Conservation (phyloP, 2,329 filamentous ascomycete genomes). For the Zymoseptoria pseudotritici region DNA sequence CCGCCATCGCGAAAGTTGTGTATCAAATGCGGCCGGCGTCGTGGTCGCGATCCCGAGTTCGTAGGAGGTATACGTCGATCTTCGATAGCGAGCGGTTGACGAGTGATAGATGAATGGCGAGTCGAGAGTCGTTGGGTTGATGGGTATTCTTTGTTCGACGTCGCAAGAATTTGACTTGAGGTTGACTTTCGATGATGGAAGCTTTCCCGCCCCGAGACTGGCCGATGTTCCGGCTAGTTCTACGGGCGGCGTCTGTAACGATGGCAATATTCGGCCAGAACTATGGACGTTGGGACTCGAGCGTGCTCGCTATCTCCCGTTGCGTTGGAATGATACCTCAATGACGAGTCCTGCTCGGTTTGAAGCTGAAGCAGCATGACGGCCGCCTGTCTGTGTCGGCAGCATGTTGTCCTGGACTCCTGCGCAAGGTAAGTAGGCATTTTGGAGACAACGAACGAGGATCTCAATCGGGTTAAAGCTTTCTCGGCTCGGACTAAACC, state of each 20-base stretch:
- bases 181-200: background rate
- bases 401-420: too few relatives aligned
- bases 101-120: background rate
- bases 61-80: background rate
- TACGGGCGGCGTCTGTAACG: background rate
- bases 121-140: background rate
- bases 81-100: background rate
- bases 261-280: background rate
- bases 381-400: too few relatives aligned
- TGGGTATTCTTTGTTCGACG: background rate
- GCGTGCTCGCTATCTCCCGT: too few relatives aligned
- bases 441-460: background rate
- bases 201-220: background rate
- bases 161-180: background rate
- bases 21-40: background rate
- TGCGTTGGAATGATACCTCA: too few relatives aligned
- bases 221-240: background rate
- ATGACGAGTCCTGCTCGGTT: too few relatives aligned
- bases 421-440: too few relatives aligned
- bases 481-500: background rate
- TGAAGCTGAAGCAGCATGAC: too few relatives aligned
- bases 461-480: background rate
- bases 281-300: background rate
- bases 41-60: background rate
- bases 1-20: slow-evolving; percentile 18